phyloP scores from a whole-genome alignment of 768 basidiomycete species.

The Lyophyllum shimeji region DNA sequence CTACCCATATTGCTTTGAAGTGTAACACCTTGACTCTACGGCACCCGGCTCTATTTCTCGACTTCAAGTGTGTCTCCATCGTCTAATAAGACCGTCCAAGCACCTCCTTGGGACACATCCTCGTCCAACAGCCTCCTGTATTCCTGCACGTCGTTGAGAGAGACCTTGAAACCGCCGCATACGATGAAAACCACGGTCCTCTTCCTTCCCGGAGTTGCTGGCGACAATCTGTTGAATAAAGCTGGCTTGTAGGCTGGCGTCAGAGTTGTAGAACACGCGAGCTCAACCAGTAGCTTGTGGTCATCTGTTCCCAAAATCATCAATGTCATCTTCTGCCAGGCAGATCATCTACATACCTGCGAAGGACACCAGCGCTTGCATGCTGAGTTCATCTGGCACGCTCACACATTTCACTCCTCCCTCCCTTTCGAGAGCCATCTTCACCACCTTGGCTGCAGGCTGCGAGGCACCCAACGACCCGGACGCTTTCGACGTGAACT shows the following conservation, averaged over 20 bases:
- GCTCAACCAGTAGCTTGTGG: slow-evolving; percentile 72
- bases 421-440: slow-evolving; percentile 59
- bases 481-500: slow-evolving; percentile 62
- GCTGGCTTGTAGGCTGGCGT: slow-evolving; percentile 59
- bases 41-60: slow-evolving; percentile 16
- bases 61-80: slow-evolving; percentile 37
- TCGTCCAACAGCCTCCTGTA: slow-evolving; percentile 42
- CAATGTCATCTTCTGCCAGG: background rate
- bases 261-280: slow-evolving; percentile 73
- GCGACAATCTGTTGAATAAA: slow-evolving; percentile 54
- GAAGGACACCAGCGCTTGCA: slow-evolving; percentile 57
- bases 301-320: slow-evolving; percentile 47
- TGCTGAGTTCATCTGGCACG: slow-evolving; percentile 67
- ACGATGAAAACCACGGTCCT: slow-evolving; percentile 62
- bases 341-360: slow-evolving; percentile 44
- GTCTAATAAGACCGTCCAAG: slow-evolving; percentile 39
- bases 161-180: slow-evolving; percentile 72
- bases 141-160: slow-evolving; percentile 48
- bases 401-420: slow-evolving; percentile 60
- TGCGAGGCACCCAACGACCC: slow-evolving; percentile 71
- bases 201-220: slow-evolving; percentile 27
- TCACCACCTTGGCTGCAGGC: slow-evolving; percentile 60
- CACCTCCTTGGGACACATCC: slow-evolving; percentile 25
- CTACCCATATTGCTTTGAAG: background rate
- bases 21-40: background rate